A percentile compares a stretch with the other conserved stretches of the same genome.
Conservation (phyloP, 2,329 filamentous ascomycete species). For the Aspergillus ustus region DNA sequence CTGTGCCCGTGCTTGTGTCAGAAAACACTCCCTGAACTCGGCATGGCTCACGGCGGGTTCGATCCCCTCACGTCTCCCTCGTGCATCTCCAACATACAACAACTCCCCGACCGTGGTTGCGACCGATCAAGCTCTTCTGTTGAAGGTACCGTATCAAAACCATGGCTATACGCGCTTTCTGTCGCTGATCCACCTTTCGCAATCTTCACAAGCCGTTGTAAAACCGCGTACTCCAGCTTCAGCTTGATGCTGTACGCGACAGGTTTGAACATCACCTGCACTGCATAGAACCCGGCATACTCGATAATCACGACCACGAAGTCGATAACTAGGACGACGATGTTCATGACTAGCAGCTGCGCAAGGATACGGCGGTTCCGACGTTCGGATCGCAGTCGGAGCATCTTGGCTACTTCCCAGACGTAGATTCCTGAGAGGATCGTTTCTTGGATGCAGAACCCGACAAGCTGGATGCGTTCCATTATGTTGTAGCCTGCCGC, state of each 20-base stretch:
- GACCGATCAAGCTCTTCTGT: neutral
- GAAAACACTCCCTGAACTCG: neutral
- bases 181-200: neutral
- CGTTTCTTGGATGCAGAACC: constrained; percentile 58
- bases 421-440: constrained; percentile 57
- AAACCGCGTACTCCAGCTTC: constrained; percentile 60
- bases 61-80: neutral
- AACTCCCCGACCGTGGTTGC: neutral
- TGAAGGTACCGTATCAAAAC: constrained; percentile 6
- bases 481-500: constrained; percentile 41
- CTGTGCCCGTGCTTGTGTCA: neutral
- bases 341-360: constrained; percentile 58
- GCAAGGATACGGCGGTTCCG: constrained; percentile 27
- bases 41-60: neutral
- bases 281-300: constrained; percentile 44
- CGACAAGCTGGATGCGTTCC: constrained; percentile 56
- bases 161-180: neutral
- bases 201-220: constrained; percentile 48
- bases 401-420: constrained; percentile 52
- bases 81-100: neutral
- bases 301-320: constrained; percentile 46
- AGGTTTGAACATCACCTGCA: constrained; percentile 48
- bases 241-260: constrained; percentile 47
- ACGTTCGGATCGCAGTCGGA: constrained; percentile 32
- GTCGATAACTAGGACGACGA: constrained; percentile 53